Base-by-base conservation (phyloP, 2,329 filamentous ascomycete species). In the Apiospora malaysiana region DNA sequence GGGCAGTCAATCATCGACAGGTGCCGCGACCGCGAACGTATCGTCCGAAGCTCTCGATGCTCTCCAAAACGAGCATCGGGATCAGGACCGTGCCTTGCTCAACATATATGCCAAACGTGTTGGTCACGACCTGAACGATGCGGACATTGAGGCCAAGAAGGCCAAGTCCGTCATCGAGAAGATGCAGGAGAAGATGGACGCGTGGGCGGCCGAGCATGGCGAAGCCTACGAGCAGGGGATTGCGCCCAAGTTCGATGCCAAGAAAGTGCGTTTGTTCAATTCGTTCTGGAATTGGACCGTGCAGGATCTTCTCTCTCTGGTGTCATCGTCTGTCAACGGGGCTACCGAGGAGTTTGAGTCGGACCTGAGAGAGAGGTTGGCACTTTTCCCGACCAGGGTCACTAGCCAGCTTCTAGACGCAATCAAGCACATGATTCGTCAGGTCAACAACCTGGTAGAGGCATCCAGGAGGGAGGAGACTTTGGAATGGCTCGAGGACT, bases 281-380 rank as follows among this genome's bases (percentile, higher is more conserved):
- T 82, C 79, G 2, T 79, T 73, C 69, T 82, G 81, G 81, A 82
- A 81, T 68, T 81, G 79, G 79, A 78, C 70, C 2, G 69, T 75
- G 0, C 76, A 81, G 70, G 79, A 79, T 37, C 32, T 71, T 6
- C 23, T 71, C 4, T 47, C 68, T 2, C 45, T 71, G 4, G 68
- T 71, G 12, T 69, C 70, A 6, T 45, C 66, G 8, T 68, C 70
- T 3, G 37, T 70, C 42, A 47, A 49, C 32, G 59, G 66, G 4
- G 47, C 68, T 25, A 25, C 40, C 2, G 47, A 69, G 25, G 69
- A 69, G 3, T 68, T 72, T 18, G 71, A 70, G 16, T 25, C 40
- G 21, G 47, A 69, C 9, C 46, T 71, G 8, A 32, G 63, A n/a
- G 71, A 72, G 37, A 67, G 67, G 4, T 18, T 71, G 14, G 42